Evolutionary conservation across 179 eudicot genomes (phyloP).

Genomic region (Actinidia chinensis): DNA sequence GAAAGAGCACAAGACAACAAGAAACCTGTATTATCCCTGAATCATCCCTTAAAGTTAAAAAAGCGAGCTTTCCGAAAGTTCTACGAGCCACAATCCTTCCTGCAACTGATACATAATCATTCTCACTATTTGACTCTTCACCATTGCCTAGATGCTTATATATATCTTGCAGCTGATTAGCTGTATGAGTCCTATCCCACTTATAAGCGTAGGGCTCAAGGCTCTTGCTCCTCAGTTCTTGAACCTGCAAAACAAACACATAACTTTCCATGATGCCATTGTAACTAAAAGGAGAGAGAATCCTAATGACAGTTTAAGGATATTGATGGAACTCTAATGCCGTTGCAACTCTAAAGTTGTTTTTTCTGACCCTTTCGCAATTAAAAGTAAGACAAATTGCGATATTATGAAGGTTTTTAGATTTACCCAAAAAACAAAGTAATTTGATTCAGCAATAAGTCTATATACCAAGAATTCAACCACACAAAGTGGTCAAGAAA

Average conservation of each 20-base stretch:
- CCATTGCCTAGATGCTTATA: slow-evolving; percentile 64
- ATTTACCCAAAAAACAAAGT: not conserved
- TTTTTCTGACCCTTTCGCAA: not conserved
- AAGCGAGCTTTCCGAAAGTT: slow-evolving; percentile 91
- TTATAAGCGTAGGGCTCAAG: slow-evolving; percentile 85
- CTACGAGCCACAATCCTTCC: slow-evolving; percentile 93
- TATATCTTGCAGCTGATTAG: slow-evolving; percentile 63
- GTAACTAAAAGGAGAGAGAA: not conserved
- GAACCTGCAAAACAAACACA: slow-evolving; percentile 44
- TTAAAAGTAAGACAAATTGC: not conserved
- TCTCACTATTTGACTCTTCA: slow-evolving; percentile 49
- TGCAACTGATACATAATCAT: slow-evolving; percentile 64
- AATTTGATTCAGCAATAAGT: not conserved
- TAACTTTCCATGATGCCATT: not conserved
- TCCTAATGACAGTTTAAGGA: not conserved
- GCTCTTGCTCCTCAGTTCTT: slow-evolving; percentile 77
- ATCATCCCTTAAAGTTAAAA: slow-evolving; percentile 76
- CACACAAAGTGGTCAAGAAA: too few species aligned
- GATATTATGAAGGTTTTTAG: not conserved
- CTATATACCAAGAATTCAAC: too few species aligned
- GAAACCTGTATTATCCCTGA: slow-evolving; percentile 86
- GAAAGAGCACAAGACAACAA: not conserved
- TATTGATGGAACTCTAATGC: not conserved
- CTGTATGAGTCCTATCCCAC: slow-evolving; percentile 82
- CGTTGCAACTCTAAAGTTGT: not conserved